Evolutionary conservation across 2,329 filamentous ascomycete species (phyloP).

Genomic region (Tetracladium maxilliforme): DNA sequence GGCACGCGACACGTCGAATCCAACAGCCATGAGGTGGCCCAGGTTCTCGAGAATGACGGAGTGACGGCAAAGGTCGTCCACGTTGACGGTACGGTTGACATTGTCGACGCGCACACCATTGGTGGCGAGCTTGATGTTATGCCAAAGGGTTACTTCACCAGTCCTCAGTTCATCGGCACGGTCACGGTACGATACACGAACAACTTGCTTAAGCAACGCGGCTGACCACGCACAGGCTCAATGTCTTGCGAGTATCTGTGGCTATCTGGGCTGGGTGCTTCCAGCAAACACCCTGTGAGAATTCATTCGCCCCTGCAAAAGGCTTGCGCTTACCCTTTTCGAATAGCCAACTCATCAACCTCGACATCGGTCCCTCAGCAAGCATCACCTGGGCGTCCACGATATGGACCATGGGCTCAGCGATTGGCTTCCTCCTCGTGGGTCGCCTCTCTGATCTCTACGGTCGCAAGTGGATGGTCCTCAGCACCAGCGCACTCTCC

Average conservation of each 20-base stretch:
- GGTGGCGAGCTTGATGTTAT: slow-evolving; percentile 23
- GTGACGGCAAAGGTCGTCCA: slow-evolving; percentile 12
- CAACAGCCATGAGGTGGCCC: background rate
- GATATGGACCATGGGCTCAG: slow-evolving; percentile 20
- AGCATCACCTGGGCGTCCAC: slow-evolving; percentile 9
- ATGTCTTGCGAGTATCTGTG: slow-evolving; percentile 6
- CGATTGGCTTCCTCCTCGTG: slow-evolving; percentile 22
- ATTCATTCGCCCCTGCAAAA: too few species aligned
- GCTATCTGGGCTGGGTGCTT: slow-evolving; percentile 10
- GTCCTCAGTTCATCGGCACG: slow-evolving; percentile 23
- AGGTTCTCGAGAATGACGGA: background rate
- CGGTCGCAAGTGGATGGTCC: slow-evolving; percentile 24
- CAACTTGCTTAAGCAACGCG: too few species aligned
- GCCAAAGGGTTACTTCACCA: slow-evolving; percentile 24
- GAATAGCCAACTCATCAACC: slow-evolving; percentile 8
- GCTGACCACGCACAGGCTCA: too few species aligned
- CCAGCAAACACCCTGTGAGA: slow-evolving; percentile 10
- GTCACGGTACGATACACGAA: too few species aligned
- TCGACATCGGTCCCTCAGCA: slow-evolving; percentile 6
- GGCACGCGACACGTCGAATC: too few species aligned
- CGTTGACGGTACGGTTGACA: slow-evolving; percentile 24
- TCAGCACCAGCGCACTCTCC: slow-evolving; percentile 16
- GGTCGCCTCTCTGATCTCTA: slow-evolving; percentile 27
- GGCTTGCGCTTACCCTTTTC: too few species aligned
- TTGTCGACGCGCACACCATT: slow-evolving; percentile 23